Evolutionary conservation across 2,329 filamentous ascomycete genomes (phyloP).

Genomic region (Ceratocystis destructans): DNA sequence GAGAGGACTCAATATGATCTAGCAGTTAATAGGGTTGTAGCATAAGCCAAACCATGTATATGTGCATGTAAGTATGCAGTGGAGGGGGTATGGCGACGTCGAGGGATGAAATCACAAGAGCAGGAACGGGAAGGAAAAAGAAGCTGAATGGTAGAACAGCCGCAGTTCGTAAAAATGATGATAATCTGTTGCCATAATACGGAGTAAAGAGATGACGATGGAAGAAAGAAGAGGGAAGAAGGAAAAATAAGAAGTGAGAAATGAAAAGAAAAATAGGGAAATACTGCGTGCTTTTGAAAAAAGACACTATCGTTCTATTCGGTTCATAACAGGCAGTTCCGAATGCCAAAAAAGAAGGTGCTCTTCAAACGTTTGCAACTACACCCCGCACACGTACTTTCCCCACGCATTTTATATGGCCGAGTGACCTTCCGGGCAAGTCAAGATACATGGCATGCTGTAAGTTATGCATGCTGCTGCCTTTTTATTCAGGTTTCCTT

Average conservation of each 20-base stretch:
- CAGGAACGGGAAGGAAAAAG: not conserved
- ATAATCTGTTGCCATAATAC: not conserved
- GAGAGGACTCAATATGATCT: not conserved
- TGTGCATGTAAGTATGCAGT: not conserved
- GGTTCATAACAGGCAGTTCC: not conserved
- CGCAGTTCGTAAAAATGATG: not conserved
- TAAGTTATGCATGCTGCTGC: not conserved
- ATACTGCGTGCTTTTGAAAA: slow-evolving; percentile 2
- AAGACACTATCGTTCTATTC: not conserved
- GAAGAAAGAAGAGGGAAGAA: not conserved
- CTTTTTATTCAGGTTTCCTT: not conserved
- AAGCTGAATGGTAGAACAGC: not conserved
- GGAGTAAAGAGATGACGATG: not conserved
- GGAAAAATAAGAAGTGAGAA: not conserved
- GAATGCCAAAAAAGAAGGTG: not conserved
- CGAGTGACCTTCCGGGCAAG: not conserved
- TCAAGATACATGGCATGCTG: not conserved
- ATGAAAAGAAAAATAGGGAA: not conserved
- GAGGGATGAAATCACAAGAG: not conserved
- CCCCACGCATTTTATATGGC: not conserved
- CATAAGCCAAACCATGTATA: not conserved
- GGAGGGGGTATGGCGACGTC: not conserved
- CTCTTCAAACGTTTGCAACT: not conserved
- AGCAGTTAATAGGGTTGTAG: not conserved
- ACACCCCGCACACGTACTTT: not conserved